These are phyloP conservation scores for Vitis hybrid DNA, from an alignment of 177 flowering plant genomes.

Conservation along the genomic window DNA sequence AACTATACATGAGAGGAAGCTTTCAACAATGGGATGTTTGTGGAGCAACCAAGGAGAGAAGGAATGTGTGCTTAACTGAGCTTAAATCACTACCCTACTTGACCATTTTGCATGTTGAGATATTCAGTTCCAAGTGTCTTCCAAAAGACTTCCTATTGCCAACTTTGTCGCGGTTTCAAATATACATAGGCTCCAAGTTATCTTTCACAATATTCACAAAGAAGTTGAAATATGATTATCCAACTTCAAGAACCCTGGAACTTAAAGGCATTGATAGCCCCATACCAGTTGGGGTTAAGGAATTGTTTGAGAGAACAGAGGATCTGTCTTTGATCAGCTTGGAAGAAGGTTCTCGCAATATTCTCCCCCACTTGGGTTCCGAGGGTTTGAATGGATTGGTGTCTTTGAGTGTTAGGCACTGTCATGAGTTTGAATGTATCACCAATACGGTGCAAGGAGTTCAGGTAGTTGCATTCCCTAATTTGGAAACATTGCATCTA, in stretches of 20 bases:
- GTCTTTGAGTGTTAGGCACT: background rate
- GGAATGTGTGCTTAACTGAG: background rate
- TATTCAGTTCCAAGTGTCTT: background rate
- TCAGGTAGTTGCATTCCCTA: background rate
- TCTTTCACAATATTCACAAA: no score
- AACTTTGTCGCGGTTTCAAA: slow-evolving; percentile 1
- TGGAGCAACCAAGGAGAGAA: background rate
- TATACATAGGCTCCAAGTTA: background rate
- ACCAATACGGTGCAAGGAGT: background rate
- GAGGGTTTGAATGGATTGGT: background rate
- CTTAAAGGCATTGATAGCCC: background rate
- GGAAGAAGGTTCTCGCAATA: background rate
- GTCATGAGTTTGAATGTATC: background rate
- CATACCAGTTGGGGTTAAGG: background rate
- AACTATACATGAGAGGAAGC: background rate
- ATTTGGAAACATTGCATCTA: background rate
- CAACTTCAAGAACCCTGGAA: background rate
- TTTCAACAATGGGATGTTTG: background rate
- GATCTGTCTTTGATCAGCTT: no score
- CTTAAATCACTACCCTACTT: background rate
- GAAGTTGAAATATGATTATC: background rate
- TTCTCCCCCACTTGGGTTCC: background rate
- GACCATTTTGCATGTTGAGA: background rate
- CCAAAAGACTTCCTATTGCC: background rate
- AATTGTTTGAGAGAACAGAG: background rate